Base-by-base conservation (phyloP, 176 grass and related monocot species). In the Cenchrus americanus region DNA sequence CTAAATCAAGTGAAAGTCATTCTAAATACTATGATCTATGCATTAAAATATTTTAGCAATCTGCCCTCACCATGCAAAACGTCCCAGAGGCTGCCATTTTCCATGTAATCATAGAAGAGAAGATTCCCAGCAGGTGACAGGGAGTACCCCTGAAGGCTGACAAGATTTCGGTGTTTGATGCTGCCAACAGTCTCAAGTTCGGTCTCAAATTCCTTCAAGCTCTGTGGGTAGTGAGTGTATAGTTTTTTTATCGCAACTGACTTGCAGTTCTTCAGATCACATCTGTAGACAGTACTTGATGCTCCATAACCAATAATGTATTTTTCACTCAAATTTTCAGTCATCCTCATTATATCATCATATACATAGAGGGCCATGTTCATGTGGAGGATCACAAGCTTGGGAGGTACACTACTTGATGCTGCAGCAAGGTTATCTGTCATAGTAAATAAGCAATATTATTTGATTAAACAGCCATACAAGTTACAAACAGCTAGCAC, bases 31-130 rank as follows among this genome's bases (percentile, higher is more conserved):
- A 69, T 42, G 57, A 8, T 11, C 6, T 14, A 59, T 74, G 41
- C 27, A 66, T 18, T 54, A 61, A 21, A 41, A 80, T 86, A 21
- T 61, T 30, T 18, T 62, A 82, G 62, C 34, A 77, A 73, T 62
- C 24, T 66, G 50, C 65, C 86, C 88, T 62, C 79, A 98, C 96
- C 96, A 73, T 98, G 92, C 66, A 98, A 86, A 87, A 95, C 71
- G 69, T 98, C 95, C 95, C 95, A 98, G 43, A 98, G 91, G 80
- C 95, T 97, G 66, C 92, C 95, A 88, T 86, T 97, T 83, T 97
- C 92, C 95, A 94, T 90, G 63, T 94, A 95, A 78, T 95, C 92
- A 44, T 98, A 98, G 69, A 98, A 98, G 11, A 98, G 91, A 60
- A 98, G 85, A 85, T 98, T 94, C 54, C 90, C 95, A 52, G 77